Evolutionary conservation across 208 protist genomes (phyloP).

Genomic region (Pavlovales sp.): DNA sequence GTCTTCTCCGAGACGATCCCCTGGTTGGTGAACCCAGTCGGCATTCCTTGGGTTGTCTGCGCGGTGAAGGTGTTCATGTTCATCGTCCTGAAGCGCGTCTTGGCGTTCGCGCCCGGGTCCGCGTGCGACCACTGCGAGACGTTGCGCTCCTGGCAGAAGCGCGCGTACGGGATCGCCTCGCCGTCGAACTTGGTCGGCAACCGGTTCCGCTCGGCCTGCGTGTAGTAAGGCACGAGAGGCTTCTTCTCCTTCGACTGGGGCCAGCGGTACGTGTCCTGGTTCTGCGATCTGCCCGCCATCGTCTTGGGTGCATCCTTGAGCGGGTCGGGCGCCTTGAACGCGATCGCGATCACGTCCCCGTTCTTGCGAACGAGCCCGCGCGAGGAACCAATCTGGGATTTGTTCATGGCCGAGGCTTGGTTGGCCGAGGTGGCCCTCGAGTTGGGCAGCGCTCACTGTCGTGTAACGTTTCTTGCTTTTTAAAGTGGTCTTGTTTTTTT

Average conservation of each 20-base stretch:
- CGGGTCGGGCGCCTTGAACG: neutral
- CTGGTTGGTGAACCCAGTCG: constrained; percentile 45
- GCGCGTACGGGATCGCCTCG: constrained; percentile 29
- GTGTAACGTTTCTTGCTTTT: too few species aligned
- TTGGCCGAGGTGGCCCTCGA: too few species aligned
- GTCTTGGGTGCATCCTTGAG: neutral
- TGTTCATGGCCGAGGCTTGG: too few species aligned
- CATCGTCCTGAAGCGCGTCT: constrained; percentile 31
- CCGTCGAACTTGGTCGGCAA: constrained; percentile 31
- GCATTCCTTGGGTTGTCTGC: constrained; percentile 27
- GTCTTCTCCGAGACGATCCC: constrained; percentile 44
- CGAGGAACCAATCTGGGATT: neutral
- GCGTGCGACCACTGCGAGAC: constrained; percentile 21
- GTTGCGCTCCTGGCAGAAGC: constrained; percentile 41
- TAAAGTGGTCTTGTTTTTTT: too few species aligned
- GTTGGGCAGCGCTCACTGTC: too few species aligned
- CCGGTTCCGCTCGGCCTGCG: constrained; percentile 23
- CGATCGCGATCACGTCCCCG: neutral
- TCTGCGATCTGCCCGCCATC: neutral
- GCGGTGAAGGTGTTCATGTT: constrained; percentile 34
- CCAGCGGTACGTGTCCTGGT: neutral
- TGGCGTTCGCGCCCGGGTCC: neutral
- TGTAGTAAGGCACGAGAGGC: constrained; percentile 32
- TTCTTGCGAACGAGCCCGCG: neutral
- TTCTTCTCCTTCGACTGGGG: neutral